Percentiles rank a stretch among this genome's conserved stretches.
These are phyloP conservation scores for Choiromyces venosus DNA, from an alignment of 495 filamentous ascomycete species.

Conservation along the genomic window DNA sequence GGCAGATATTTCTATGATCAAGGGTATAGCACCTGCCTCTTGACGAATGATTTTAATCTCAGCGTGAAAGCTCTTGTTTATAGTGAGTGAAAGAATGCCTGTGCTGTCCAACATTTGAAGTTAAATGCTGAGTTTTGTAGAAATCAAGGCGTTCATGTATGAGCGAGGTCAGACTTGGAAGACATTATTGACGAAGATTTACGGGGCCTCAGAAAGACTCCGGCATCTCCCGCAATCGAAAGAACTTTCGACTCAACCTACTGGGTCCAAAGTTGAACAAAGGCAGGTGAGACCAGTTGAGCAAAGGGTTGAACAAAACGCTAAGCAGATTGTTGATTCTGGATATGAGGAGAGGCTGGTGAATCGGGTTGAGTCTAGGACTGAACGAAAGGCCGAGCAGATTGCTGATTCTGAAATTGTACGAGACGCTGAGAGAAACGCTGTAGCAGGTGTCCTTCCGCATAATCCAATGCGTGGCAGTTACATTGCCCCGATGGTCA, in stretches of 20 bases:
- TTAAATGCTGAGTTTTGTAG: slow-evolving; percentile 1
- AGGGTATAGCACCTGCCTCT: slow-evolving; percentile 25
- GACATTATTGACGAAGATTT: slow-evolving; percentile 15
- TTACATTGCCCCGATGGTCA: not conserved
- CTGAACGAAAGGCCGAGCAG: not conserved
- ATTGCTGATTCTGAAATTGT: not conserved
- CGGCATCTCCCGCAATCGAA: not conserved
- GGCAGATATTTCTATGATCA: slow-evolving; percentile 26
- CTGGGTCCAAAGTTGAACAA: not conserved
- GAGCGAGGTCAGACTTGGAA: slow-evolving; percentile 11
- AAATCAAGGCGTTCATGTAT: slow-evolving; percentile 19
- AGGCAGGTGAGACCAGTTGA: not conserved
- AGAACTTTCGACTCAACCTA: not conserved
- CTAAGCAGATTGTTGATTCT: not conserved
- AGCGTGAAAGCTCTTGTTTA: slow-evolving; percentile 38
- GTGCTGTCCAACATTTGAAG: not conserved
- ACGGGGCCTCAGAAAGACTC: slow-evolving; percentile 3
- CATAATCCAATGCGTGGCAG: not conserved
- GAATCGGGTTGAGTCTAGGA: not conserved
- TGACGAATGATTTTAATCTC: slow-evolving; percentile 40
- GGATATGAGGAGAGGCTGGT: not conserved
- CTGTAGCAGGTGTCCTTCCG: not conserved
- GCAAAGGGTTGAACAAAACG: not conserved
- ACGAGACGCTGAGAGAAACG: not conserved
- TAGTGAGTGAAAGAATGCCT: slow-evolving; percentile 17